phyloP scores from a whole-genome alignment of 139 green algal species.

The Chlorella sp. region DNA sequence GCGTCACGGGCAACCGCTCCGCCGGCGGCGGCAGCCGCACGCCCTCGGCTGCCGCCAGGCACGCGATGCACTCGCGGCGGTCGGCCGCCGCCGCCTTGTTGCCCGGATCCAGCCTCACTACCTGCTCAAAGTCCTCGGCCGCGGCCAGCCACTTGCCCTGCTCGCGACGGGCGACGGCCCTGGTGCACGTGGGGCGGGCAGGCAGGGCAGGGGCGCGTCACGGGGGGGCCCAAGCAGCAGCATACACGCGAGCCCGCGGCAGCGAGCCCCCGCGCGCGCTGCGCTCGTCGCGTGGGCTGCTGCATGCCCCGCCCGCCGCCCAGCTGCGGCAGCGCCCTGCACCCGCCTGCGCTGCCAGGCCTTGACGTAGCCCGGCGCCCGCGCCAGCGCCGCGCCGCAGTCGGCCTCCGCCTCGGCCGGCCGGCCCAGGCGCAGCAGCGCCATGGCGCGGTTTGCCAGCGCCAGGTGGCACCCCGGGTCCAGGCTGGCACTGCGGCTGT shows the following conservation, averaged over 20 bases:
- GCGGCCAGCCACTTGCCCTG: constrained; percentile 53
- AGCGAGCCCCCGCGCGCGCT: too few relatives aligned
- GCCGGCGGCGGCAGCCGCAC: constrained; percentile 16
- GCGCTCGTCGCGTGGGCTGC: too few relatives aligned
- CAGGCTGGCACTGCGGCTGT: constrained; percentile 52
- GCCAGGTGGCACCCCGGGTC: constrained; percentile 54
- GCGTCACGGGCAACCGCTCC: neutral
- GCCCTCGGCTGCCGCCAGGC: constrained; percentile 2
- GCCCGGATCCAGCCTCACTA: constrained; percentile 63
- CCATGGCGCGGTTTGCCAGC: constrained; percentile 75
- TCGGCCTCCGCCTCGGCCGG: constrained; percentile 58
- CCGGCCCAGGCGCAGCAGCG: constrained; percentile 58
- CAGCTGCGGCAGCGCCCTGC: too few relatives aligned
- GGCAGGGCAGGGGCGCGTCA: neutral
- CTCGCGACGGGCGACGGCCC: constrained; percentile 48
- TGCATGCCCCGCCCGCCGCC: too few relatives aligned
- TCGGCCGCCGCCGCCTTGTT: constrained; percentile 55
- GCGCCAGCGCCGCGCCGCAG: constrained; percentile 54
- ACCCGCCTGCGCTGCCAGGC: constrained; percentile 41
- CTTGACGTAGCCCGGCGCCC: constrained; percentile 72
- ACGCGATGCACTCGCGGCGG: constrained; percentile 14
- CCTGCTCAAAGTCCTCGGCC: constrained; percentile 66
- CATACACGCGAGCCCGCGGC: too few relatives aligned
- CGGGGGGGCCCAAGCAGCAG: neutral
- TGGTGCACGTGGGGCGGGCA: constrained; percentile 27